Conservation (phyloP, 2,329 filamentous ascomycete species). For the Arthrinium phaeospermum region DNA sequence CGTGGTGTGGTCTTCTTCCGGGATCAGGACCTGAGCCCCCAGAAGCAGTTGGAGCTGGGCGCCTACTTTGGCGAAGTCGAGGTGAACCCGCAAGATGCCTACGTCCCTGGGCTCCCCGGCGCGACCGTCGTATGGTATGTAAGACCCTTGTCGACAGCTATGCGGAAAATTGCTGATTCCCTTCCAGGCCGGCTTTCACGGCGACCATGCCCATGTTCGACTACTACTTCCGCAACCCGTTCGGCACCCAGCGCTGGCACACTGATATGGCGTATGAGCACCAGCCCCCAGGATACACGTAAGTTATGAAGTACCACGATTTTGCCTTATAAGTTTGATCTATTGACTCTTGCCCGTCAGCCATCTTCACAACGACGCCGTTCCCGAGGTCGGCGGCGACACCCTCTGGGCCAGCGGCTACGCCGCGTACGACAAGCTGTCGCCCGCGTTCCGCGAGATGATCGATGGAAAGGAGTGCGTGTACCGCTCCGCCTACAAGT, state of each 20-base stretch:
- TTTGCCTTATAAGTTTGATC: too few relatives aligned
- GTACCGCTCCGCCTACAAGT: background rate
- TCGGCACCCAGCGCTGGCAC: constrained; percentile 19
- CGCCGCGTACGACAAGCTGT: constrained; percentile 20
- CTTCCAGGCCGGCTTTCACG: constrained; percentile 4
- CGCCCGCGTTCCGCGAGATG: constrained; percentile 17
- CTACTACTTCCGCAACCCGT: constrained; percentile 19
- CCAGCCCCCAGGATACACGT: constrained; percentile 17
- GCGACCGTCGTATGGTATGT: constrained; percentile 6
- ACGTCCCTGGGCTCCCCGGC: constrained; percentile 3
- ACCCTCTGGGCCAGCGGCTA: constrained; percentile 20
- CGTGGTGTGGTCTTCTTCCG: constrained; percentile 25
- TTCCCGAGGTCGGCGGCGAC: constrained; percentile 18
- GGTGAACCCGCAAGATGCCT: constrained; percentile 19
- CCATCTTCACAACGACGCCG: constrained; percentile 18
- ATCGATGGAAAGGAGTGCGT: constrained; percentile 12
- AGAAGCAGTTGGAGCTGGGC: constrained; percentile 23
- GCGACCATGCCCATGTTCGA: constrained; percentile 14
- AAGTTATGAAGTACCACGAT: background rate
- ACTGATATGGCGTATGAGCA: constrained; percentile 18
- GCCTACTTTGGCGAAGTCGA: constrained; percentile 17
- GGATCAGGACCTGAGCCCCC: constrained; percentile 22
- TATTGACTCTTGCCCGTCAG: too few relatives aligned
- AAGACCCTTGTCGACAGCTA: background rate
- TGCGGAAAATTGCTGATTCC: background rate